A percentile compares a stretch with the other conserved stretches of the same genome.
phyloP scores from a whole-genome alignment of 1,139 yeast genomes.

The Taphrina flavorubra region DNA sequence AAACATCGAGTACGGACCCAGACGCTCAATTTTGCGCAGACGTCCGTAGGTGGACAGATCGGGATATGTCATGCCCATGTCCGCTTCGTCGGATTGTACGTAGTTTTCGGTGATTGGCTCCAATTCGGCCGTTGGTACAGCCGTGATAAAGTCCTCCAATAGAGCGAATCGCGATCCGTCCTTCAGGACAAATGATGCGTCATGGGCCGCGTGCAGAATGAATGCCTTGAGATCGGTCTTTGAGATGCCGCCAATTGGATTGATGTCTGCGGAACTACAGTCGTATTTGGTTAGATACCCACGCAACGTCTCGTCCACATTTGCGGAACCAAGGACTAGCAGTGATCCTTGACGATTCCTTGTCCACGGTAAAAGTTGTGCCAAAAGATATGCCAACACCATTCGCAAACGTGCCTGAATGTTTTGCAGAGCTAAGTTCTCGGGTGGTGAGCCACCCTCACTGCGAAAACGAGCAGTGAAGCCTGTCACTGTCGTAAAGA shows the following conservation, averaged over 20 bases:
- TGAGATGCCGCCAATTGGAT: constrained; percentile 97
- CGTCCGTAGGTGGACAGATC: constrained; percentile 92
- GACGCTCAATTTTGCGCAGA: constrained; percentile 85
- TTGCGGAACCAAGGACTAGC: constrained; percentile 91
- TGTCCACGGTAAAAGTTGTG: constrained; percentile 94
- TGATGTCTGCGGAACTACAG: constrained; percentile 94
- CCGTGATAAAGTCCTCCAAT: constrained; percentile 74
- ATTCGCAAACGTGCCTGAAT: constrained; percentile 94
- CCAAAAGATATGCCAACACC: constrained; percentile 92
- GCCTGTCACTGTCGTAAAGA: constrained; percentile 90
- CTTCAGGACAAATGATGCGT: constrained; percentile 48
- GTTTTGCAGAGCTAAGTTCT: constrained; percentile 90
- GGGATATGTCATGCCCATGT: constrained; percentile 98
- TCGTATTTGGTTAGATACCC: constrained; percentile 97
- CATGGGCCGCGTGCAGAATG: constrained; percentile 68
- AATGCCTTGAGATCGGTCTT: constrained; percentile 88
- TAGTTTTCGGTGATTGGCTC: constrained; percentile 92
- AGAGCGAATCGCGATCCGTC: constrained; percentile 74
- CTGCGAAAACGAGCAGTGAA: constrained; percentile 84
- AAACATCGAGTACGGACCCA: constrained; percentile 96
- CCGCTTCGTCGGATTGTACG: constrained; percentile 94
- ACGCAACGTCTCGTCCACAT: constrained; percentile 88
- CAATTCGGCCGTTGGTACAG: constrained; percentile 96
- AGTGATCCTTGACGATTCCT: constrained; percentile 78
- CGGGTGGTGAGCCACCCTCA: constrained; percentile 90